Percentiles rank a stretch among this genome's conserved stretches.
Conservation (phyloP, 768 basidiomycete genomes). For the Agaricus blazei region DNA sequence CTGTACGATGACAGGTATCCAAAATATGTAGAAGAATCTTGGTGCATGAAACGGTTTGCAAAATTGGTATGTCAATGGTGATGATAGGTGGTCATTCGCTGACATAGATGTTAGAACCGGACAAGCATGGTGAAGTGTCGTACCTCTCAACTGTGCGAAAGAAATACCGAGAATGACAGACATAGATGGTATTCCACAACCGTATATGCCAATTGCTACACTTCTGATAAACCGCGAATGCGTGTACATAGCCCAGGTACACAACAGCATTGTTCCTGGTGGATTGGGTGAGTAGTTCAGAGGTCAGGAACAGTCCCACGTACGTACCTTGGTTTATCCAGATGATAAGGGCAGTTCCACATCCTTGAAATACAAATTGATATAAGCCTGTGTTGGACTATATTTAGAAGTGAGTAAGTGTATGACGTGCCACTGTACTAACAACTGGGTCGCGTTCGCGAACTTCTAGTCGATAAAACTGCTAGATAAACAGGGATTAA, state of each 20-base stretch:
- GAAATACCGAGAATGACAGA: constrained; percentile 13
- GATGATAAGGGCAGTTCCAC: constrained; percentile 17
- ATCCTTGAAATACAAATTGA: constrained; percentile 18
- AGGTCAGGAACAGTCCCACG: background rate
- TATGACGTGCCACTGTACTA: background rate
- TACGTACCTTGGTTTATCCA: constrained; percentile 23
- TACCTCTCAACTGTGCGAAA: constrained; percentile 13
- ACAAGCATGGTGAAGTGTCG: background rate
- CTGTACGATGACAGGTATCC: constrained; percentile 20
- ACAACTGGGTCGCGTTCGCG: background rate
- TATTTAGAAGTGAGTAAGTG: background rate
- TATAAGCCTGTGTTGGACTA: constrained; percentile 12
- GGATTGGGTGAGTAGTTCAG: background rate
- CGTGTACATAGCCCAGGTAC: constrained; percentile 20
- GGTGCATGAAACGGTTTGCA: constrained; percentile 16
- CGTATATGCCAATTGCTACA: constrained; percentile 11
- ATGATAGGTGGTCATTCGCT: constrained; percentile 10
- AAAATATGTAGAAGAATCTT: constrained; percentile 16
- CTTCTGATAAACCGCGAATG: constrained; percentile 11
- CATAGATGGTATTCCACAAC: constrained; percentile 15
- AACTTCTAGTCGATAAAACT: background rate
- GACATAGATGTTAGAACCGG: background rate
- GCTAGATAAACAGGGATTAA: background rate
- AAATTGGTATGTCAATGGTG: constrained; percentile 11
- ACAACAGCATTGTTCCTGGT: constrained; percentile 19